These are phyloP conservation scores for Brasilioporus rufonigricans DNA, from an alignment of 768 basidiomycete species.

Conservation along the genomic window DNA sequence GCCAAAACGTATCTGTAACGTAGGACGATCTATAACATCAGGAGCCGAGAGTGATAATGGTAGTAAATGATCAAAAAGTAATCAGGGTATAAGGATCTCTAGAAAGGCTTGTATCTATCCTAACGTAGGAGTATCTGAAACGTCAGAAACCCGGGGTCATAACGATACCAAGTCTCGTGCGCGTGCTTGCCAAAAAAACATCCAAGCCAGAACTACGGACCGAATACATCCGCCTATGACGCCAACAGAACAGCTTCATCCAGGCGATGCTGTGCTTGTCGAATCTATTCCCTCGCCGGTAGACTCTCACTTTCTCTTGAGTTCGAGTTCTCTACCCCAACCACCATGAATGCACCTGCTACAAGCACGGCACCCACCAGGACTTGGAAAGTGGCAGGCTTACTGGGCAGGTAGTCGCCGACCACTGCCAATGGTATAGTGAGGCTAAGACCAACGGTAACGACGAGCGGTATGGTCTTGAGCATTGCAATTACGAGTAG, in stretches of 20 bases:
- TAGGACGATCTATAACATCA: too few species aligned
- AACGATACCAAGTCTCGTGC: too few species aligned
- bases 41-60: too few species aligned
- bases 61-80: too few species aligned
- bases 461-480: slow-evolving; percentile 95
- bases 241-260: slow-evolving; percentile 7
- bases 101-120: too few species aligned
- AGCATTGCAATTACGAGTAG: slow-evolving; percentile 89
- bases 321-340: slow-evolving; percentile 57
- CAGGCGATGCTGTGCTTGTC: slow-evolving; percentile 3
- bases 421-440: slow-evolving; percentile 91
- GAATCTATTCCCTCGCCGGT: slow-evolving; percentile 3
- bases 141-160: too few species aligned
- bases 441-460: slow-evolving; percentile 87
- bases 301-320: slow-evolving; percentile 33
- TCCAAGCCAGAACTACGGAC: slow-evolving; percentile 1
- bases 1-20: too few species aligned
- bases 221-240: slow-evolving; percentile 1
- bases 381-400: slow-evolving; percentile 55
- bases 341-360: slow-evolving; percentile 66
- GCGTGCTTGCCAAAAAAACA: too few species aligned
- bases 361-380: slow-evolving; percentile 77
- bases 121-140: too few species aligned
- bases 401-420: slow-evolving; percentile 71
- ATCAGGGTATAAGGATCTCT: too few species aligned